Evolutionary conservation across 805 yeast species (phyloP), one percentile per base, ranked within the genome.

Genomic region (Pichia thaimueangensis): DNA sequence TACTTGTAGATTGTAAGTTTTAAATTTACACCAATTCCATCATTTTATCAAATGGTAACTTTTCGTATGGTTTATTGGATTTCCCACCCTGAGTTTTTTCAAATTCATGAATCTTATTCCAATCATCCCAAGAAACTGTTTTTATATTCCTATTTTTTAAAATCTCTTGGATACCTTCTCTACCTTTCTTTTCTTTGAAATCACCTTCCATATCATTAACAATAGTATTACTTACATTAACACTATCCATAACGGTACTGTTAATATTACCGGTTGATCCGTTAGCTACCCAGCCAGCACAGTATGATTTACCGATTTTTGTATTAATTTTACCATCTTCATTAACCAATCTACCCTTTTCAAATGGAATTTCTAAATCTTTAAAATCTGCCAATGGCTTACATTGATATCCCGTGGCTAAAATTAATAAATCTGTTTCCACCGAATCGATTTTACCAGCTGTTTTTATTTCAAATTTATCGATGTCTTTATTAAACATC

Each of bases 231-330:
- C 87, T 91, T 0, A 91, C 80, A 8, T 77, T 73, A 48, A 81
- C 81, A 1, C 96, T 77, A 45, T 84, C 88, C 72, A 82, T 74
- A 82, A 91, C 85, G 0, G 97, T 87, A 12, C 86, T 73, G 15
- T 95, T 94, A 50, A 93, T 93, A 4, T 87, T 94, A 1, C 98
- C 98, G 23, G 74, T 73, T 7, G 95, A 84, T 1, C 95, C 95
- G 39, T 75, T 79, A 43, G 83, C 78, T 36, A 88, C 80, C 98
- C 98, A 93, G 0, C 98, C 98, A 8, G 88, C 68, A 2, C 85
- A 80, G 53, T 88, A 91, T 45, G 86, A 64, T 0, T 86, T 82
- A 2, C 55, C 56, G 35, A 49, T 25, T 7, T 41, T 45, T 3
- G 58, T 51, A n/a, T n/a, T n/a, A 34, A 73, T 72, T 30, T 73